Conservation (phyloP, 768 basidiomycete species). For the Lepiota brunneoincarnata region DNA sequence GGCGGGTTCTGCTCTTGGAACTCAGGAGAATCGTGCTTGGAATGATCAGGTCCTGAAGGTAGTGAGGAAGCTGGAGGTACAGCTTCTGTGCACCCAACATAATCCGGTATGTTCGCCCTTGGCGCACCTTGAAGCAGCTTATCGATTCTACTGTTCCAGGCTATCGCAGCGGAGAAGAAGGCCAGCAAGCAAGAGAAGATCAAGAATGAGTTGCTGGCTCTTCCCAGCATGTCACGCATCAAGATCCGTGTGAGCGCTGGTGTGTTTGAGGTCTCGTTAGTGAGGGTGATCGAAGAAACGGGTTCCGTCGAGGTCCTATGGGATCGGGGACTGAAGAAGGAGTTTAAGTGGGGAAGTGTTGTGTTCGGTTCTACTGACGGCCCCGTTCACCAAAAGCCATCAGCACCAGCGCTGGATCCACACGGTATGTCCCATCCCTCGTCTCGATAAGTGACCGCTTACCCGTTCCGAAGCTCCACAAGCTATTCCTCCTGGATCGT, state of each 20-base stretch:
- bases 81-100: constrained; percentile 82
- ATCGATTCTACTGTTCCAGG: constrained; percentile 38
- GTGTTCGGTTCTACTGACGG: constrained; percentile 73
- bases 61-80: constrained; percentile 71
- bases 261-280: constrained; percentile 81
- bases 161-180: constrained; percentile 70
- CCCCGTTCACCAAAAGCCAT: constrained; percentile 71
- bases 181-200: constrained; percentile 75
- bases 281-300: constrained; percentile 67
- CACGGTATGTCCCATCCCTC: constrained; percentile 22
- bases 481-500: constrained; percentile 5
- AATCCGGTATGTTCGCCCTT: constrained; percentile 69
- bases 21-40: constrained; percentile 5
- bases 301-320: constrained; percentile 78
- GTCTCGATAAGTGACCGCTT: not conserved
- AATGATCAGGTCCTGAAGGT: constrained; percentile 49
- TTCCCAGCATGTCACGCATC: constrained; percentile 72
- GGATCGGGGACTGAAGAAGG: constrained; percentile 69
- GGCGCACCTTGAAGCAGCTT: not conserved
- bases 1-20: constrained; percentile 20
- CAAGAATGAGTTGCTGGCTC: constrained; percentile 61
- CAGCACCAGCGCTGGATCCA: constrained; percentile 39
- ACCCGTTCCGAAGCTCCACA: constrained; percentile 11
- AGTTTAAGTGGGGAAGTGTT: constrained; percentile 83
- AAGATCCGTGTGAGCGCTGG: constrained; percentile 84